Base-by-base conservation (phyloP, 768 basidiomycete species). In the Tulasnella sp. region DNA sequence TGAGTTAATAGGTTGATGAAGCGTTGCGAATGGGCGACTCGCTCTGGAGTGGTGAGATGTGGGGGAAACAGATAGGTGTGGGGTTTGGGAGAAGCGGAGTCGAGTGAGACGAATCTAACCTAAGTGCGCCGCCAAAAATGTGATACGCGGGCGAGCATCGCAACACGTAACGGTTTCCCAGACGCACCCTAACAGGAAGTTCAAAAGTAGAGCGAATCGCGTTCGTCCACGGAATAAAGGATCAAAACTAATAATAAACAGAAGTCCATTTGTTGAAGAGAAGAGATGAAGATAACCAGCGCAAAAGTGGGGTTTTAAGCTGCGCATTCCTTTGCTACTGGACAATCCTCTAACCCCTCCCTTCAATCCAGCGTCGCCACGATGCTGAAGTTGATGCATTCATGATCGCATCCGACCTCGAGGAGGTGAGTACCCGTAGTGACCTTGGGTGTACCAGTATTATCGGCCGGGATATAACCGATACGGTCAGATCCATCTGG, bases 111-210 rank as follows among this genome's bases (percentile, higher is more conserved):
- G 64, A 7, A 31, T 69, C 20, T 69, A 37, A 69, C 12, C 16
- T 69, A 69, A 69, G 64, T 6, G 1, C 64, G 64, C 64, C 1
- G 18, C 31, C 14, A 31, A 69, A 69, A n/a, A n/a, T n/a, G 28
- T 37, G 64, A 37, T 31, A 69, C 64, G 60, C 60, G 64, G n/a
- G 64, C n/a, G 18, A 69, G 31, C 31, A 34, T 0, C 37, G 31
- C 31, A 69, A 31, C 64, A 37, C 64, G 64, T 69, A 31, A 69
- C 64, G n/a, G n/a, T n/a, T n/a, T n/a, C n/a, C n/a, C n/a, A n/a
- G n/a, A n/a, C n/a, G n/a, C n/a, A n/a, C n/a, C n/a, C n/a, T n/a
- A n/a, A n/a, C n/a, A n/a, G n/a, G n/a, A n/a, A n/a, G n/a, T n/a
- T n/a, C n/a, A n/a, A n/a, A n/a, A n/a, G n/a, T n/a, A n/a, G n/a